phyloP scores from a whole-genome alignment of 805 yeast genomes.

The Yarrowia sp. region DNA sequence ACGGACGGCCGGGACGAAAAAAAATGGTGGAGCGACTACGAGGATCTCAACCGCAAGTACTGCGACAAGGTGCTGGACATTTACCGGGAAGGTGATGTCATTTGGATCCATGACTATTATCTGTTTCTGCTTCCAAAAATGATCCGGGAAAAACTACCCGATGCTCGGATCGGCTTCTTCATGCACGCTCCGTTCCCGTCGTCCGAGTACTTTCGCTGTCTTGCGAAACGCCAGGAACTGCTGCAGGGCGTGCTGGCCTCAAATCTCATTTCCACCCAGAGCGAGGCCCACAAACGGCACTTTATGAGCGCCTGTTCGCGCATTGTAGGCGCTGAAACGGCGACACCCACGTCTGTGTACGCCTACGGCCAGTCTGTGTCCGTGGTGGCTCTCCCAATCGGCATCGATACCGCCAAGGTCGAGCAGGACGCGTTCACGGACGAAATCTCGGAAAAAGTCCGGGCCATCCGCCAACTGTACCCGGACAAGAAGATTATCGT shows the following conservation, averaged over 20 bases:
- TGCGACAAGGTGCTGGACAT: constrained; percentile 75
- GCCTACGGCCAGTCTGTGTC: constrained; percentile 81
- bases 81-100: constrained; percentile 86
- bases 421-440: constrained; percentile 65
- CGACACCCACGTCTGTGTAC: constrained; percentile 55
- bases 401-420: constrained; percentile 78
- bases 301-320: constrained; percentile 90
- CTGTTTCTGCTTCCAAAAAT: constrained; percentile 81
- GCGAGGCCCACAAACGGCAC: constrained; percentile 85
- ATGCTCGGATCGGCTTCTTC: constrained; percentile 77
- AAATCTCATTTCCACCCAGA: constrained; percentile 84
- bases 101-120: constrained; percentile 93
- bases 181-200: constrained; percentile 95
- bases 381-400: constrained; percentile 83
- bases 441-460: constrained; percentile 58
- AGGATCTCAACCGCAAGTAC: constrained; percentile 87
- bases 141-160: constrained; percentile 75
- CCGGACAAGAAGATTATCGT: constrained; percentile 71
- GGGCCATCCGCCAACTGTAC: constrained; percentile 61
- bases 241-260: constrained; percentile 95
- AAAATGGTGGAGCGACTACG: constrained; percentile 89
- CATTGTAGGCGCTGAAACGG: constrained; percentile 75
- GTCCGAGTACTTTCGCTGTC: constrained; percentile 88
- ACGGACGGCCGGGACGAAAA: constrained; percentile 72
- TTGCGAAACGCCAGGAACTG: constrained; percentile 81